Conservation (phyloP, 768 basidiomycete species). For the Gymnopilus junonius region DNA sequence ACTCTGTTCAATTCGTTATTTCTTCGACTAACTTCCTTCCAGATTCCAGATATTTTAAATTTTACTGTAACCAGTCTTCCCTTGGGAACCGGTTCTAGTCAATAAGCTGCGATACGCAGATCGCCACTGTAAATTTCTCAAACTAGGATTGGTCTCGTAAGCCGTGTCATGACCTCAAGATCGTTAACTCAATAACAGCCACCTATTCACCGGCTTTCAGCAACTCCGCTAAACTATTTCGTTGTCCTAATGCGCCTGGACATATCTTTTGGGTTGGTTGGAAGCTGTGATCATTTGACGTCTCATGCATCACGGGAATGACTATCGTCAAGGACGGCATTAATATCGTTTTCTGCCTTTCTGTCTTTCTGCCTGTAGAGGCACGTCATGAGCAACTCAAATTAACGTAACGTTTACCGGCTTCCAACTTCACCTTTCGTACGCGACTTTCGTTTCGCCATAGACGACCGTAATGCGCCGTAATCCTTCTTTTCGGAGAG, state of each 20-base stretch:
- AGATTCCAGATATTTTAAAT: background rate
- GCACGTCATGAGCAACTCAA: background rate
- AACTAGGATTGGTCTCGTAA: background rate
- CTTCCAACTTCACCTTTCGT: background rate
- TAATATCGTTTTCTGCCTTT: background rate
- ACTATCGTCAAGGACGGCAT: background rate
- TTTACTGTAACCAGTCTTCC: background rate
- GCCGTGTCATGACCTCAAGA: background rate
- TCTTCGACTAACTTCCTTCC: conserved; percentile 1
- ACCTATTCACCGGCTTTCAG: background rate
- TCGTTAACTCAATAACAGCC: conserved; percentile 1
- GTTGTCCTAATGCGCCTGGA: background rate
- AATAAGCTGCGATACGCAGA: background rate
- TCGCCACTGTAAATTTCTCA: background rate
- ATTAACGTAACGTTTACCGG: background rate
- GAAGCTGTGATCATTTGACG: background rate
- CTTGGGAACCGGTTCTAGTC: too few relatives aligned
- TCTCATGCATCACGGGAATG: background rate
- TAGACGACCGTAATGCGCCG: background rate
- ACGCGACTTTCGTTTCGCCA: background rate
- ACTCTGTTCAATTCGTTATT: background rate
- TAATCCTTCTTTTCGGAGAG: background rate
- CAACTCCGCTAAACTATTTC: background rate
- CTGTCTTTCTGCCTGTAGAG: background rate
- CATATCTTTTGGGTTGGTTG: background rate